Base-by-base conservation (phyloP, 208 protist genomes). In the Wallacemonas sp. region DNA sequence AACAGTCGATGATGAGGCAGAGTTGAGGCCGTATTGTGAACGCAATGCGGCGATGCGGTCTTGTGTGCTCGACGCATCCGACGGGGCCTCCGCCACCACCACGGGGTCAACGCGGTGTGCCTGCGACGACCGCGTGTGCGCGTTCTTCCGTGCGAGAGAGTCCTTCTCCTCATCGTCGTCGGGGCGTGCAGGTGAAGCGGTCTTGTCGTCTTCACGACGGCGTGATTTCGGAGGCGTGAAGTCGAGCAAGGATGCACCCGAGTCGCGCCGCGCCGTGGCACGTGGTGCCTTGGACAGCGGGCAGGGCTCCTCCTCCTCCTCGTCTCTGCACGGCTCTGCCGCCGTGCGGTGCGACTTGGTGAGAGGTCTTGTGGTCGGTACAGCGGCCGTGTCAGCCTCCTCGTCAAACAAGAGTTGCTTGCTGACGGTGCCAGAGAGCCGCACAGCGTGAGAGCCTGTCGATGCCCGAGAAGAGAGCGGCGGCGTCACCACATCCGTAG, bases 391-490 rank as follows among this genome's bases (percentile, higher is more conserved):
- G 51, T 39, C 44, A 14, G 30, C 54, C 12, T 62, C 56, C 24
- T 49, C 39, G 39, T 68, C 63, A 33, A 45, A 68, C 8, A 61
- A 17, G n/a, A 68, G 51, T 34, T 68, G 38, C 38, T 68, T 68
- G 51, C 63, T 68, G 46, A 68, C 34, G 8, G 49, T 68, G 24
- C 63, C 63, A 15, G 49, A 68, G 34, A 45, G 49, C 15, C 49
- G 63, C 19, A 47, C n/a, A 21, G 5, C n/a, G 30, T 14, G 36
- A 8, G 33, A 9, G 21, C 34, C n/a, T n/a, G n/a, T n/a, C n/a
- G n/a, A n/a, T n/a, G n/a, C n/a, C n/a, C n/a, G n/a, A n/a, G n/a
- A n/a, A n/a, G n/a, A n/a, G n/a, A n/a, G n/a, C n/a, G n/a, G n/a
- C n/a, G n/a, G n/a, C n/a, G n/a, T n/a, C n/a, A n/a, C n/a, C n/a